phyloP scores from a whole-genome alignment of 2,329 filamentous ascomycete species.

The Bipolaris sorokiniana region DNA sequence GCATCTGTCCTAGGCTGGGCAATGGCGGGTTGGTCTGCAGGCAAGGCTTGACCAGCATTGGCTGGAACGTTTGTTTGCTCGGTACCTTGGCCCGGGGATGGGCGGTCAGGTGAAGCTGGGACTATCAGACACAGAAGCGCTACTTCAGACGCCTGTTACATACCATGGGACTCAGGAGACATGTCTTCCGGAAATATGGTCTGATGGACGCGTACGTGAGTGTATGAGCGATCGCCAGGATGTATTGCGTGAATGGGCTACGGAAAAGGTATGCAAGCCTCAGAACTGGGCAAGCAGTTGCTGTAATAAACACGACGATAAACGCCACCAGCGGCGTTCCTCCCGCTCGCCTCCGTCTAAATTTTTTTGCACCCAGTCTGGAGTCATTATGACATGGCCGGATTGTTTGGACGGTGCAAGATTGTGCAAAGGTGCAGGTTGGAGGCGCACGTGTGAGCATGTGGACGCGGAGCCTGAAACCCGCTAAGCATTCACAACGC shows the following conservation, averaged over 20 bases:
- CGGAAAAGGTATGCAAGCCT: slow-evolving; percentile 27
- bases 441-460: slow-evolving; percentile 14
- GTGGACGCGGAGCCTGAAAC: slow-evolving; percentile 38
- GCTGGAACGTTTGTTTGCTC: slow-evolving; percentile 39
- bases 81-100: slow-evolving; percentile 35
- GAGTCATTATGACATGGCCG: slow-evolving; percentile 23
- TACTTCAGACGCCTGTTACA: slow-evolving; percentile 29
- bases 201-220: slow-evolving; percentile 20
- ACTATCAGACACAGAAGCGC: slow-evolving; percentile 31
- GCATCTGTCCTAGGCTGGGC: slow-evolving; percentile 31
- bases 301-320: slow-evolving; percentile 43
- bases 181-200: slow-evolving; percentile 33
- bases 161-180: slow-evolving; percentile 42
- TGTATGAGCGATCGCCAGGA: slow-evolving; percentile 25
- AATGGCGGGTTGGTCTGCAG: slow-evolving; percentile 32
- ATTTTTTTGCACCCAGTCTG: slow-evolving; percentile 19
- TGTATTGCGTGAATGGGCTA: slow-evolving; percentile 32
- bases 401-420: slow-evolving; percentile 14
- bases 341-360: slow-evolving; percentile 18
- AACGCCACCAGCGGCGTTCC: slow-evolving; percentile 24
- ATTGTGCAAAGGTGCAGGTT: slow-evolving; percentile 20
- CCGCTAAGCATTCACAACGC: slow-evolving; percentile 31
- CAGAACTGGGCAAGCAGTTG: slow-evolving; percentile 32
- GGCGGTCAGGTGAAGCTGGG: slow-evolving; percentile 37
- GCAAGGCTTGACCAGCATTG: slow-evolving; percentile 24